Evolutionary conservation across 495 filamentous ascomycete genomes (phyloP), one percentile per base, ranked within the genome.

Genomic region (Venustampulla echinocandica): DNA sequence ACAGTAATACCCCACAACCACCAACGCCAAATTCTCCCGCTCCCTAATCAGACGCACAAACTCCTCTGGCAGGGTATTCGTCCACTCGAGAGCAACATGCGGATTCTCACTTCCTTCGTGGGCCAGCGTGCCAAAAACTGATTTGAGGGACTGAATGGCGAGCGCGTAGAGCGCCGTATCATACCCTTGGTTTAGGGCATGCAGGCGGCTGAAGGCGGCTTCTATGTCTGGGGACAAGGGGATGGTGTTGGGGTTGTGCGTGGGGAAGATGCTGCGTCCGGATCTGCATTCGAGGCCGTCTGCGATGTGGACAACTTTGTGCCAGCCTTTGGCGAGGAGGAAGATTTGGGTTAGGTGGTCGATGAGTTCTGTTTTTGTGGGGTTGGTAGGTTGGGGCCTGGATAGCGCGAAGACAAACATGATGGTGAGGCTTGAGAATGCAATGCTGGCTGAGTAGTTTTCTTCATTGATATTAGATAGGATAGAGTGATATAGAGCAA

Each of bases 1-100:
- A 39, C 62, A 63, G 47, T 60, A 66, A 46, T 66, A 55, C 2
- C 20, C 56, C 22, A 62, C 44, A 1, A 66, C 49, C n/a, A 64
- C 37, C 4, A 66, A 38, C 0, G 61, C 62, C 22, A 58, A 10
- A 1, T 54, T 61, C 10, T 47, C 35, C 21, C 56, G 28, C 44
- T 53, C 46, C 1, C 39, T 17, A 4, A 63, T 24, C 13, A 61
- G 37, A 3, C 44, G 34, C 13, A 64, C 2, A 38, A 58, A 64
- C n/a, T 62, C 56, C 22, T 60, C 47, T 1, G 58, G 51, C 1
- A 56, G 35, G 18, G 42, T 42, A 19, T 58, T 45, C 6, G 60
- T 27, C 62, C 62, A 64, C 1, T 36, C 42, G 19, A 61, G 56
- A 20, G 58, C 54, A 44, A 55, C 55, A 10, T 42, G 37, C 14